Evolutionary conservation across 495 filamentous ascomycete genomes (phyloP).

Genomic region (Clavariopsis aquatica): DNA sequence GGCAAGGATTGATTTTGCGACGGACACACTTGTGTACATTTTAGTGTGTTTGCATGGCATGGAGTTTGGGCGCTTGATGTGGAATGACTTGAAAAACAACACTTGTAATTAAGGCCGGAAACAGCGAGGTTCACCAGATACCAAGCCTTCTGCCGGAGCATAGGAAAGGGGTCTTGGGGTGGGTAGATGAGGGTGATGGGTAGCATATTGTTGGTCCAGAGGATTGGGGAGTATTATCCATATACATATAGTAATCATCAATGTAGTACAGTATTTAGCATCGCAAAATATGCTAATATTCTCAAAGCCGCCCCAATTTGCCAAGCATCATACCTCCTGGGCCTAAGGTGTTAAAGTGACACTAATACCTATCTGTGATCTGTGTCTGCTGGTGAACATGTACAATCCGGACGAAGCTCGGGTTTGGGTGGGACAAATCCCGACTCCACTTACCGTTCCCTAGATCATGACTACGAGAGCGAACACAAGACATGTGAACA

Average conservation of each 20-base stretch:
- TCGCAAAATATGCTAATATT: background rate
- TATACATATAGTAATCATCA: slow-evolving; percentile 3
- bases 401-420: background rate
- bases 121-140: background rate
- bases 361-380: too few species aligned
- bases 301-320: background rate
- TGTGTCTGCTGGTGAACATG: background rate
- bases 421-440: background rate
- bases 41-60: slow-evolving; percentile 21
- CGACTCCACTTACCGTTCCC: background rate
- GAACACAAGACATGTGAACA: background rate
- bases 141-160: background rate
- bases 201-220: background rate
- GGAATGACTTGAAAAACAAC: background rate
- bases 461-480: background rate
- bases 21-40: background rate
- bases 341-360: too few species aligned
- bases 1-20: background rate
- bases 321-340: too few species aligned
- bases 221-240: background rate
- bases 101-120: background rate
- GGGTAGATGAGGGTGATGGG: background rate
- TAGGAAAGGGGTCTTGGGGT: background rate
- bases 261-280: background rate
- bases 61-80: slow-evolving; percentile 22